A percentile compares a stretch with the other conserved stretches of the same genome.
Evolutionary conservation across 2,329 filamentous ascomycete species (phyloP).

Genomic region (Fusarium sp.): DNA sequence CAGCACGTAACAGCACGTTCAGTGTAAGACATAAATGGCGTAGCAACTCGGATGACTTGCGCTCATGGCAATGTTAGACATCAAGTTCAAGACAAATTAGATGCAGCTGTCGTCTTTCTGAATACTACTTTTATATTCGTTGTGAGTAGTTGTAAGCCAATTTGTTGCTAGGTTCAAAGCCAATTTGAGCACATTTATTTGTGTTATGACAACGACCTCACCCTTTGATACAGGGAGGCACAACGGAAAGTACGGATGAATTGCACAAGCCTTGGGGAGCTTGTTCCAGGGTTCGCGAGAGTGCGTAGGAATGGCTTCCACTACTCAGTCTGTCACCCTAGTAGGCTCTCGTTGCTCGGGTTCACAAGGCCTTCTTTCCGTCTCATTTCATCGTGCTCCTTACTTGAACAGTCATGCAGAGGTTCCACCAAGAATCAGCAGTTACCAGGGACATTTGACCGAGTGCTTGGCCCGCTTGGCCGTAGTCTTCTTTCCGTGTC

Average conservation of each 20-base stretch:
- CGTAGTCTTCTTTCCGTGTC: not conserved
- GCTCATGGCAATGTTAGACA: not conserved
- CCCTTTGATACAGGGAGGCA: not conserved
- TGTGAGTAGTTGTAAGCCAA: not conserved
- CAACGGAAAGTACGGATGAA: not conserved
- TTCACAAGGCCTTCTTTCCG: too few relatives aligned
- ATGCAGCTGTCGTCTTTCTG: too few relatives aligned
- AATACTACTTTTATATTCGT: not conserved
- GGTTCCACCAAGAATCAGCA: too few relatives aligned
- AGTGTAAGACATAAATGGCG: not conserved
- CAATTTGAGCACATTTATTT: not conserved
- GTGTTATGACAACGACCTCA: not conserved
- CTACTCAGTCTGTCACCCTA: too few relatives aligned
- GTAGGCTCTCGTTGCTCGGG: too few relatives aligned
- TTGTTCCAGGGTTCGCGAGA: too few relatives aligned
- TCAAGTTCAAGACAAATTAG: not conserved
- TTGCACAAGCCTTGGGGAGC: not conserved
- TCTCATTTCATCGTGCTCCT: too few relatives aligned
- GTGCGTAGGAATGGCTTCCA: too few relatives aligned
- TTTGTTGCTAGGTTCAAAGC: not conserved
- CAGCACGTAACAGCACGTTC: not conserved
- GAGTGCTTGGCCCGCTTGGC: not conserved
- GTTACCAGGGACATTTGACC: not conserved
- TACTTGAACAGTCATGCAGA: too few relatives aligned
- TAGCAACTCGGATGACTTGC: not conserved